A percentile compares a stretch with the other conserved stretches of the same genome.
phyloP scores from a whole-genome alignment of 2,329 filamentous ascomycete species.

The Teratosphaeria epicoccoides region DNA sequence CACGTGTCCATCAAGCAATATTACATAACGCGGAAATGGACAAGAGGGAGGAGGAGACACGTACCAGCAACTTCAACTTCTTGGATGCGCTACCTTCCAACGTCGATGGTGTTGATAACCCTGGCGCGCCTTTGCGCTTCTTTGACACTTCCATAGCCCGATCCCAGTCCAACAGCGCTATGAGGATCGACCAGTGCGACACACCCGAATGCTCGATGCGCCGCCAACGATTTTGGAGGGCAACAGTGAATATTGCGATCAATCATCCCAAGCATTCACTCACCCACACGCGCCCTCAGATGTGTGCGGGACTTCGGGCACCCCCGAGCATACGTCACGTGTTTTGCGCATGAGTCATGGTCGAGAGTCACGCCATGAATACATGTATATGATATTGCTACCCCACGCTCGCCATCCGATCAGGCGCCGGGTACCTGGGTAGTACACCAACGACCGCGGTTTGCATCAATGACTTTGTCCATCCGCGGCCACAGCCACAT shows the following conservation, averaged over 20 bases:
- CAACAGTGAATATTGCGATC: background rate
- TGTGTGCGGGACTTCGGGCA: background rate
- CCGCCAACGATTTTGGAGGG: background rate
- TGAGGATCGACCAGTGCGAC: background rate
- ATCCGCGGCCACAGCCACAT: too few relatives aligned
- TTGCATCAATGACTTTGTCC: too few relatives aligned
- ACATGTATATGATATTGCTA: background rate
- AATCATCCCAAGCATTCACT: background rate
- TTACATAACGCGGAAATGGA: background rate
- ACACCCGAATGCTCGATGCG: background rate
- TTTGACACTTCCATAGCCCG: slow-evolving; percentile 31
- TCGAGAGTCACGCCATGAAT: too few relatives aligned
- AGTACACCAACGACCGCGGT: too few relatives aligned
- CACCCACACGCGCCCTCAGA: background rate
- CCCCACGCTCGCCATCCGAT: too few relatives aligned
- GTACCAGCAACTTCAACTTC: slow-evolving; percentile 49
- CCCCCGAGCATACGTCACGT: background rate
- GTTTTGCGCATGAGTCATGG: too few relatives aligned
- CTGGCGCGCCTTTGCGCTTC: slow-evolving; percentile 47
- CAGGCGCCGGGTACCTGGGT: too few relatives aligned
- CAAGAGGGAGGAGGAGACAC: slow-evolving; percentile 24
- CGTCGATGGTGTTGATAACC: slow-evolving; percentile 35
- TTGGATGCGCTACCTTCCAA: slow-evolving; percentile 45
- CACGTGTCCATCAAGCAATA: background rate
- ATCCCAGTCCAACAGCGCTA: background rate